Evolutionary conservation across 2,329 filamentous ascomycete genomes (phyloP), one percentile per base, ranked within the genome.

Genomic region (Mollisiaceae sp.): DNA sequence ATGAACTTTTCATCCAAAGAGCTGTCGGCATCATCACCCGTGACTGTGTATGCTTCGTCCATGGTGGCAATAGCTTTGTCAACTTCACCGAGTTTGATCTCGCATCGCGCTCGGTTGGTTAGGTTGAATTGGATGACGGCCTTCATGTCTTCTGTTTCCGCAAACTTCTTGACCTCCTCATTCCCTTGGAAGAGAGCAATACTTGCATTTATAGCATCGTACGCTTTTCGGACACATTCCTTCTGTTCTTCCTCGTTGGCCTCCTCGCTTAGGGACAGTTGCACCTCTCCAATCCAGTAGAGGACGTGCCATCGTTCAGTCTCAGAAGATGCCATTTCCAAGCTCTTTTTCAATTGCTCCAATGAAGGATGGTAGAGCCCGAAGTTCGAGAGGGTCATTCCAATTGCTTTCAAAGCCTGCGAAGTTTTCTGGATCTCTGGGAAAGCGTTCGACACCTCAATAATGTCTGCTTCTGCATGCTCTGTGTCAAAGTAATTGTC

Each of bases 401-500:
- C 60, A 57, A 62, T 57, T 5, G 60, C 35, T 45, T 52, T 43
- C 18, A 45, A 57, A 24, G 60, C 47, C 45, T 38, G 20, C 15
- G 36, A 45, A 18, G 18, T 57, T 38, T 24, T 47, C 14, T 35
- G 15, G n/a, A 62, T 57, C 27, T 57, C 50, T 4, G 55, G 35
- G 55, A 57, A 57, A 38, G 9, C 18, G 36, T 62, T 35, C 32
- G 52, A 14, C 24, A 57, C 22, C 8, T 20, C 15, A 5, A 62
- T 20, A 14, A 56, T 57, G 27, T 62, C 60, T 18, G 8, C 59
- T 47, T 39, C 54, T 27, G 20, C 39, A 27, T 12, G 39, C 8
- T 35, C 52, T 35, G 8, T 24, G 22, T n/a, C 22, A 12, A 54
- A 5, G 14, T 5, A 27, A 18, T 14, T 11, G 32, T 43, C 36